Base-by-base conservation (phyloP, 352 stramenopile genomes). In the Phytophthora colocasiae region DNA sequence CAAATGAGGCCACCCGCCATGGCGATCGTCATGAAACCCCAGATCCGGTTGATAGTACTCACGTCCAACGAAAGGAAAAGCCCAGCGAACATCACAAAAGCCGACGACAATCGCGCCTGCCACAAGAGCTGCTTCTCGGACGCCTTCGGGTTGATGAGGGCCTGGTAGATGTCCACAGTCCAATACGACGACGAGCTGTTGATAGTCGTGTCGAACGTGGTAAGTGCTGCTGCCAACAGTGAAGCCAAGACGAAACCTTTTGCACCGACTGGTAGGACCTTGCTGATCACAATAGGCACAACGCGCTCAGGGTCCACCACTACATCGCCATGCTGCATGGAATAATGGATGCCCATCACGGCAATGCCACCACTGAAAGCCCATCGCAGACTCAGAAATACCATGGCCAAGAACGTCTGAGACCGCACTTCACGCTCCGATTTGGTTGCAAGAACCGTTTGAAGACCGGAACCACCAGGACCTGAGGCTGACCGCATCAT, bases 151-250 rank as follows among this genome's bases (percentile, higher is more conserved):
- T 89, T 85, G 19, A 93, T 54, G 4, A 91, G 72, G 8, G 85
- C 82, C 56, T 92, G 85, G 59, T 93, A 93, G 36, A 93, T 87
- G 65, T 93, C 85, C 6, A 93, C 83, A 1, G 85, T 91, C 85
- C 85, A 93, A 63, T 93, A 93, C 6, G 85, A 81, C 0, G 85
- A 93, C 29, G 81, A 75, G 44, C 76, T 89, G 63, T 93, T 91
- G 74, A 93, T 91, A 2, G 78, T 90, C 15, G 85, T 90, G 55
- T 93, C 85, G 57, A 93, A 93, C 2, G 85, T 93, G 24, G 85
- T 93, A 15, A 93, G 71, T 27, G 85, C 85, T 29, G 85, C 85
- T 14, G 85, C 85, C 4, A 93, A 59, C 6, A 93, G 63, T 3
- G 85, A 87, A 29, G 85, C 81, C 22, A 93, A 58, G 43, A 93